A percentile compares a stretch with the other conserved stretches of the same genome.
These are phyloP conservation scores for Salicornia ramosissima DNA, from an alignment of 148 eudicot species.

Conservation along the genomic window DNA sequence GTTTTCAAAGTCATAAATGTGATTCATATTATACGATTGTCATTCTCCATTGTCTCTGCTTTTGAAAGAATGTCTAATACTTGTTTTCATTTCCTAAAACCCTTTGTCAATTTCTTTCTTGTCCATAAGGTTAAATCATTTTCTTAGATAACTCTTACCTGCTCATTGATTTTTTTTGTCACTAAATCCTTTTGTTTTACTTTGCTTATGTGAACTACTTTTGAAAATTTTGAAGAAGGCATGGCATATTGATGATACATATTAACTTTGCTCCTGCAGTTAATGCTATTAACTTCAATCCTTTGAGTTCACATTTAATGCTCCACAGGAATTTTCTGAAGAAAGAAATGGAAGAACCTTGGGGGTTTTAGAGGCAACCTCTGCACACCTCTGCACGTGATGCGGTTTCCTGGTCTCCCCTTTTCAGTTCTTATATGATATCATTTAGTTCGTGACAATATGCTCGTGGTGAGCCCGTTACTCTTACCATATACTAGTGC, in stretches of 20 bases:
- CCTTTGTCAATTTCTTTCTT: not conserved
- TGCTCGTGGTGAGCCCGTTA: not conserved
- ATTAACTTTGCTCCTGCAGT: slow-evolving; percentile 10
- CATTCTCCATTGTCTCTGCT: not conserved
- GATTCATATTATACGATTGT: not conserved
- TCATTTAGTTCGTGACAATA: not conserved
- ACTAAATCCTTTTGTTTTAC: not conserved
- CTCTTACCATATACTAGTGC: not conserved
- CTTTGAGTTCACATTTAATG: slow-evolving; percentile 18
- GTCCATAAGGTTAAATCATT: not conserved
- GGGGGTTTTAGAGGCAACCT: not conserved
- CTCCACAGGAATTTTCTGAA: slow-evolving; percentile 24
- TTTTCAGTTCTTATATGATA: not conserved
- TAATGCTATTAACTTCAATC: no score
- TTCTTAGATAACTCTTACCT: not conserved
- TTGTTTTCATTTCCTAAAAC: not conserved
- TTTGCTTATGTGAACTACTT: not conserved
- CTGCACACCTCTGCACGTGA: slow-evolving; percentile 3
- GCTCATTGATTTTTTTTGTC: not conserved
- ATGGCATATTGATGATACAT: slow-evolving; percentile 10
- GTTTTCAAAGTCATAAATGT: not conserved
- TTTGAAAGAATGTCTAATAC: not conserved
- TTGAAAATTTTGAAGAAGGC: slow-evolving; percentile 8
- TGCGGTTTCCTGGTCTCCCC: not conserved
- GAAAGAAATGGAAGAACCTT: slow-evolving; percentile 5